These are phyloP conservation scores for Podospora didyma DNA, from an alignment of 495 filamentous ascomycete genomes.

Conservation along the genomic window DNA sequence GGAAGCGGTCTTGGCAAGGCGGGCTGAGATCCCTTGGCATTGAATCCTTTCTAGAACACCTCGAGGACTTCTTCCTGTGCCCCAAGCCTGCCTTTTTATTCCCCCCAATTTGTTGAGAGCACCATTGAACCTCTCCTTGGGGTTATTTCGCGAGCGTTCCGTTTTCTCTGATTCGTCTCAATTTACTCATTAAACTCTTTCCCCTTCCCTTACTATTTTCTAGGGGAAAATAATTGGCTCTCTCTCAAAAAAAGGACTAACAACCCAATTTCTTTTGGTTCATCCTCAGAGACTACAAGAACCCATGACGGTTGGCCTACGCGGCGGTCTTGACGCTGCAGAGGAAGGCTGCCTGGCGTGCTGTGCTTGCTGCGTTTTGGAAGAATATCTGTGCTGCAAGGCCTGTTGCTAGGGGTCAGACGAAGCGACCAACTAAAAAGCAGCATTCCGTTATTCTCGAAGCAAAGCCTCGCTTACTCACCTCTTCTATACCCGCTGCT, in stretches of 20 bases:
- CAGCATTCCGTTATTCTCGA: too few species aligned
- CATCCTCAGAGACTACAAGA: neutral
- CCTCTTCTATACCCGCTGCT: too few species aligned
- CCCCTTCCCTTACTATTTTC: neutral
- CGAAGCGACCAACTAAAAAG: neutral
- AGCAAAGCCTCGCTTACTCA: too few species aligned
- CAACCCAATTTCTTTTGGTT: neutral
- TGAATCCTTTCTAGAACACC: too few species aligned
- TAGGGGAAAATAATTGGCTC: too few species aligned
- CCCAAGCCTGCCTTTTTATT: neutral
- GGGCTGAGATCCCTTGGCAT: too few species aligned
- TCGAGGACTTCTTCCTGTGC: too few species aligned
- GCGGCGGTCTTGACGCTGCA: neutral
- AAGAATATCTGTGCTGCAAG: conserved; percentile 1
- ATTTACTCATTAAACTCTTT: too few species aligned
- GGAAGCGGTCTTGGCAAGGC: neutral
- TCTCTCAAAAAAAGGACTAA: neutral
- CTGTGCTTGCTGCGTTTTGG: conserved; percentile 1
- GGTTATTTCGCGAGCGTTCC: too few species aligned
- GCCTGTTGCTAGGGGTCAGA: neutral
- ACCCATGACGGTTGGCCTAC: conserved; percentile 1
- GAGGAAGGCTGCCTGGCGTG: neutral
- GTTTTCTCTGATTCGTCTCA: too few species aligned
- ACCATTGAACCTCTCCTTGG: too few species aligned
- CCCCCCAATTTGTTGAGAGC: too few species aligned